Evolutionary conservation across 306 rosid genomes (phyloP).

Genomic region (Gynostemma pentaphyllum): DNA sequence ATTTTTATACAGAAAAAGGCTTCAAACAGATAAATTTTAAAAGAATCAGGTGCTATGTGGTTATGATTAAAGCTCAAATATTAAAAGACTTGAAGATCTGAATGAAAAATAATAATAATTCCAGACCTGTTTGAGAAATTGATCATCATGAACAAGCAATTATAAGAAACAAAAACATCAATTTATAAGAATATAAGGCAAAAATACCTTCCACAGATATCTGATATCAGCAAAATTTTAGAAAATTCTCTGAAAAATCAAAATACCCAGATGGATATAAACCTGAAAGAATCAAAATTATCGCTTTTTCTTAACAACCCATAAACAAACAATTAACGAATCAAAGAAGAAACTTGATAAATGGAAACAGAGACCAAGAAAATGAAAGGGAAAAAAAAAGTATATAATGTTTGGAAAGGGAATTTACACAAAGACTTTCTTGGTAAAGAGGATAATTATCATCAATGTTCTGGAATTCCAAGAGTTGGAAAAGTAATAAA

Average conservation of each 20-base stretch:
- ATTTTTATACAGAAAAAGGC: background rate
- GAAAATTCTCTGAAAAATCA: background rate
- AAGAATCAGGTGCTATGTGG: background rate
- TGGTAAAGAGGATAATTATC: background rate
- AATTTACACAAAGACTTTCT: too few relatives aligned
- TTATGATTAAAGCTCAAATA: background rate
- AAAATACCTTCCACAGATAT: background rate
- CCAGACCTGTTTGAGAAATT: background rate
- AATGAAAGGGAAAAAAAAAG: background rate
- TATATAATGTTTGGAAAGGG: too few relatives aligned
- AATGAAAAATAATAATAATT: background rate
- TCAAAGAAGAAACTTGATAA: too few relatives aligned
- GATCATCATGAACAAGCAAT: background rate
- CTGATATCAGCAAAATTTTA: background rate
- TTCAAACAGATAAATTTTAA: background rate
- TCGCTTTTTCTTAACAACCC: too few relatives aligned
- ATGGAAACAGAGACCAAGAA: background rate
- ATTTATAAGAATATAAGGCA: background rate
- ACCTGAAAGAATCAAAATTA: too few relatives aligned
- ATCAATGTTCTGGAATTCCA: constrained; percentile 1
- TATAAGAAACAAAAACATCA: background rate
- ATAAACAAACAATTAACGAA: too few relatives aligned
- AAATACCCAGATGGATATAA: background rate
- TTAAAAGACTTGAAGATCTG: too few relatives aligned
- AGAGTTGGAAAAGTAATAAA: background rate